Conservation (phyloP, 140 eudicot genomes). For the Oenanthe javanica region DNA sequence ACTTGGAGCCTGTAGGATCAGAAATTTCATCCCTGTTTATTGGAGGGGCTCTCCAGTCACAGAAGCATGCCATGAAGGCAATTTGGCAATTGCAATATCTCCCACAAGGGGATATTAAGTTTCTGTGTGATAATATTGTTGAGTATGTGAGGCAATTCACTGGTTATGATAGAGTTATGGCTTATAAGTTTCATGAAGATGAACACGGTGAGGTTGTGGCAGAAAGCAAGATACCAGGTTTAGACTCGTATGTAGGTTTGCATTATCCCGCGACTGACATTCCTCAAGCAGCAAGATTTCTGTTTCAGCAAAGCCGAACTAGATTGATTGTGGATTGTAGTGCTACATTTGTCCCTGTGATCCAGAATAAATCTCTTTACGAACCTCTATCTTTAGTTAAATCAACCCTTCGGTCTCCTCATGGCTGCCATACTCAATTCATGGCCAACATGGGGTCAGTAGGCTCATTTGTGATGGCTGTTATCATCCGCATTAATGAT, state of each 20-base stretch:
- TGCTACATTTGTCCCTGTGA: constrained; percentile 51
- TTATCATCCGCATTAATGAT: constrained; percentile 66
- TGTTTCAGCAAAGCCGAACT: constrained; percentile 74
- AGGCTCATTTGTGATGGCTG: constrained; percentile 88
- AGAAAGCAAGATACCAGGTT: constrained; percentile 65
- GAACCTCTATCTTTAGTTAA: constrained; percentile 85
- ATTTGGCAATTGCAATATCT: constrained; percentile 76
- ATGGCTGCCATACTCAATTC: constrained; percentile 94
- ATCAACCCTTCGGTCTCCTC: constrained; percentile 94
- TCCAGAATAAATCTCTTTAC: constrained; percentile 66
- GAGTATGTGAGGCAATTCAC: constrained; percentile 74
- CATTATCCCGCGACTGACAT: constrained; percentile 96
- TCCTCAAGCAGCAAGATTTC: constrained; percentile 89
- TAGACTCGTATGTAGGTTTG: constrained; percentile 88
- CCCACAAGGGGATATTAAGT: constrained; percentile 80
- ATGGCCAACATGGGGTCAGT: constrained; percentile 98
- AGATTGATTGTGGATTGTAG: constrained; percentile 88
- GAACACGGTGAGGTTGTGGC: constrained; percentile 99
- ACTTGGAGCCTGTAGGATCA: constrained; percentile 76
- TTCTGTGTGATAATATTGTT: constrained; percentile 87
- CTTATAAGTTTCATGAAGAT: constrained; percentile 92
- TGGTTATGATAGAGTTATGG: constrained; percentile 93
- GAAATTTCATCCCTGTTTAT: constrained; percentile 85
- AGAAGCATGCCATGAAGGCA: constrained; percentile 84
- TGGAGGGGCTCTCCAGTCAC: constrained; percentile 96